Evolutionary conservation across 2,329 filamentous ascomycete genomes (phyloP).

Genomic region (Hypoxylon sp.): DNA sequence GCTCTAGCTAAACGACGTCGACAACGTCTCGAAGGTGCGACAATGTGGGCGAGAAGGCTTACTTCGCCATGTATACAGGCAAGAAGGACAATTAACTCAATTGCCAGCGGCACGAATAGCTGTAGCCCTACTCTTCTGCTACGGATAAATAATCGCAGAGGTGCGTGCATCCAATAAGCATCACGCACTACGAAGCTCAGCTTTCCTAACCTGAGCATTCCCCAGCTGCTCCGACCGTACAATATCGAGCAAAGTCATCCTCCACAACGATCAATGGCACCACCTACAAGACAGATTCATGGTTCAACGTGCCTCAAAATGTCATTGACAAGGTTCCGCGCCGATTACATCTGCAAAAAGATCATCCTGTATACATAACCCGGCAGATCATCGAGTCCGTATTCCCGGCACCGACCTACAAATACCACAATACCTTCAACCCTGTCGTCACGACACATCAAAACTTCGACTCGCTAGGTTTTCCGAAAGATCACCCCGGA

Average conservation of each 20-base stretch:
- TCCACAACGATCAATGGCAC: slow-evolving; percentile 73
- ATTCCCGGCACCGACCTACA: slow-evolving; percentile 81
- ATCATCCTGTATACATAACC: slow-evolving; percentile 93
- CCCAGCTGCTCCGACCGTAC: slow-evolving; percentile 29
- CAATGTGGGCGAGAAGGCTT: slow-evolving; percentile 53
- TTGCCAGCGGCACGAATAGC: slow-evolving; percentile 28
- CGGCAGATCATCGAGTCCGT: slow-evolving; percentile 91
- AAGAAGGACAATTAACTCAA: slow-evolving; percentile 31
- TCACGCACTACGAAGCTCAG: slow-evolving; percentile 25
- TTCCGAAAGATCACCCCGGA: slow-evolving; percentile 88
- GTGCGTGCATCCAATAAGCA: slow-evolving; percentile 48
- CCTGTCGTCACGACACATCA: slow-evolving; percentile 87
- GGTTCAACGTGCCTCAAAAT: slow-evolving; percentile 86
- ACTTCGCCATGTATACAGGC: slow-evolving; percentile 42
- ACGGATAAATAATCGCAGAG: slow-evolving; percentile 43
- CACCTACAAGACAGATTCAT: slow-evolving; percentile 78
- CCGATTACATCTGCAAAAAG: slow-evolving; percentile 87
- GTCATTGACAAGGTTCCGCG: slow-evolving; percentile 83
- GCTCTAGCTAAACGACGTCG: slow-evolving; percentile 2
- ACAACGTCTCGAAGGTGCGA: slow-evolving; percentile 13
- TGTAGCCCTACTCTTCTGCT: slow-evolving; percentile 21
- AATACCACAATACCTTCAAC: slow-evolving; percentile 82
- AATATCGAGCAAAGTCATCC: slow-evolving; percentile 50
- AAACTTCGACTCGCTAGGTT: slow-evolving; percentile 98
- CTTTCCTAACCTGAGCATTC: slow-evolving; percentile 37